phyloP scores from a whole-genome alignment of 345 rosid genomes.

The Raphanus raphanistrum region DNA sequence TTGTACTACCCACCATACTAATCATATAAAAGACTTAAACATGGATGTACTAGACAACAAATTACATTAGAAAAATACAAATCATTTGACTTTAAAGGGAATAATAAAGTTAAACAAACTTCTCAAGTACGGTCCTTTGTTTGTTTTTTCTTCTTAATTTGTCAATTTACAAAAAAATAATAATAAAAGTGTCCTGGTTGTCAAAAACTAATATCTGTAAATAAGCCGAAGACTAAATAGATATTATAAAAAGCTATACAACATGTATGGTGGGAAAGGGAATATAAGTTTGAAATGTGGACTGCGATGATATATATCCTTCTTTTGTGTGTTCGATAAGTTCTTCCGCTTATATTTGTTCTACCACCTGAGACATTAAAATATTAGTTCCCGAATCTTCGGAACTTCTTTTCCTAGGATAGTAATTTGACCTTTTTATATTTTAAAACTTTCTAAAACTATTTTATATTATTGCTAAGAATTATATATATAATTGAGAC shows the following conservation, averaged over 20 bases:
- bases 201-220: background rate
- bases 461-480: background rate
- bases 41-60: background rate
- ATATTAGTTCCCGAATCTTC: conserved; percentile 34
- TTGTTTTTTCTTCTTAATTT: background rate
- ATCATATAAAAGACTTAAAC: background rate
- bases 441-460: background rate
- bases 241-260: conserved; percentile 30
- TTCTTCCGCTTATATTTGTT: conserved; percentile 35
- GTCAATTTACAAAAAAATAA: background rate
- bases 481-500: background rate
- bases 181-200: background rate
- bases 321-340: conserved; percentile 25
- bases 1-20: background rate
- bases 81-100: background rate
- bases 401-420: conserved; percentile 17
- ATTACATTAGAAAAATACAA: background rate
- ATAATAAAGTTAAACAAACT: background rate
- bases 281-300: conserved; percentile 10
- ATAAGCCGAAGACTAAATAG: conserved; percentile 30
- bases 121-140: background rate
- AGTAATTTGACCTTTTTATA: conserved; percentile 3
- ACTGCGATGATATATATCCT: conserved; percentile 4
- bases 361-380: conserved; percentile 37
- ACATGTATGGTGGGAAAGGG: conserved; percentile 31